Base-by-base conservation (phyloP, 441 rosid genomes). In the Dalechampia spathulata region DNA sequence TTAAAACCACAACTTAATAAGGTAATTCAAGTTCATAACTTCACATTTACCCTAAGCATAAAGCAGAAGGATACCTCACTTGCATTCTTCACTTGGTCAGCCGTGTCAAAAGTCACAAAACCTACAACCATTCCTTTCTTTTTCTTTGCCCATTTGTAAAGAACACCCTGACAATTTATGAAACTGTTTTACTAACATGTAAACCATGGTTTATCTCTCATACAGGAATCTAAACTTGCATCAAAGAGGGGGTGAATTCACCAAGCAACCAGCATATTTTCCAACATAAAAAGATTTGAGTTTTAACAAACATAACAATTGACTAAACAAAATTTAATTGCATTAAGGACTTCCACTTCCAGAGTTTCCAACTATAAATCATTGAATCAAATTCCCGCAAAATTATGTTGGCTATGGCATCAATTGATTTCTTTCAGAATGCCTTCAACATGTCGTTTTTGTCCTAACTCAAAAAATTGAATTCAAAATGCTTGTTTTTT, bases 101-200 rank as follows among this genome's bases (percentile, higher is more conserved):
- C 52, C 65, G 67, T 73, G 70, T 80, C 94, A 63, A 86, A 92
- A 57, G 72, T 82, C 63, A 92, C 79, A 68, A 88, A 86, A 64
- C 96, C 96, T 48, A 88, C 91, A 10, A 64, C 39, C 96, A 86
- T 86, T 64, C 89, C 93, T 69, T 77, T 69, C 80, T 81, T 88
- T 61, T 88, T 88, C 90, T 88, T 88, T 1, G 79, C 88, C 62
- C 71, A 81, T 72, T 76, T 77, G 58, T 60, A 82, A 15, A 61
- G n/a, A 64, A 86, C 62, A 57, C 83, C 90, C 96, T 86, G 71
- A 45, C 49, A 61, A 49, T 42, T 45, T 37, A 66, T 68, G 59
- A 26, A 44, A 41, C 5, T 11, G 39, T 44, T 20, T 57, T 49
- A 48, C 17, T 46, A 28, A 37, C 27, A 44, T 20, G 17, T 22